These are phyloP conservation scores for Fusarium hostae DNA, from an alignment of 2,329 filamentous ascomycete genomes.

Conservation along the genomic window DNA sequence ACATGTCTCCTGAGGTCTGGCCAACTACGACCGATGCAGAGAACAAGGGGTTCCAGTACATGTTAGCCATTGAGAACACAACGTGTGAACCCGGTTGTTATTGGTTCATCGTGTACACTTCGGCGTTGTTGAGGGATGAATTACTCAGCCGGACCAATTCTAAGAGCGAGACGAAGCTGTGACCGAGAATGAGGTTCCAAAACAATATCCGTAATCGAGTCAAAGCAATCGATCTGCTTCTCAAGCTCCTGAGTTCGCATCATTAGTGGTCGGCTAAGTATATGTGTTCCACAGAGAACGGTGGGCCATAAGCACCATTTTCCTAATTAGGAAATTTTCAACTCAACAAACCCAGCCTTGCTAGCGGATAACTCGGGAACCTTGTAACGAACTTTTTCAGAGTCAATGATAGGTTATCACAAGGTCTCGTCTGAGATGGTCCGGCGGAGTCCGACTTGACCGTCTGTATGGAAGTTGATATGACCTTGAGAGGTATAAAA, in stretches of 20 bases:
- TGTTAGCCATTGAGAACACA: background rate
- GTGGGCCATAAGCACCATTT: conserved; percentile 5
- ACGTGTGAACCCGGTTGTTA: no score
- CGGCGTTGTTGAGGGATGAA: background rate
- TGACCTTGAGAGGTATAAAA: background rate
- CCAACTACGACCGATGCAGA: conserved; percentile 65
- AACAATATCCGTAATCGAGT: rapidly evolving
- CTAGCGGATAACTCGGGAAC: background rate
- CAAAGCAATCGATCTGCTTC: background rate
- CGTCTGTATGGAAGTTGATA: background rate
- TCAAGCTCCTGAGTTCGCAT: rapidly evolving
- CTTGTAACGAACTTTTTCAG: background rate
- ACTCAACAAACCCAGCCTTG: background rate
- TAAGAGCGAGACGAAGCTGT: rapidly evolving
- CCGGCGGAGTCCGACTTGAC: background rate
- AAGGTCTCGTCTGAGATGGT: rapidly evolving
- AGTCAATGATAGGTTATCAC: background rate
- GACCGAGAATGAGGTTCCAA: rapidly evolving
- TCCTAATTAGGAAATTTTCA: conserved; percentile 16
- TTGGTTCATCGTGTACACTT: rapidly evolving
- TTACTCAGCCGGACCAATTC: background rate
- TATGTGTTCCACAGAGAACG: background rate
- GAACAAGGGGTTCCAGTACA: conserved; percentile 67
- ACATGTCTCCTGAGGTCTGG: conserved; percentile 57
- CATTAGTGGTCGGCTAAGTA: background rate